A percentile compares a stretch with the other conserved stretches of the same genome.
Evolutionary conservation across 129 eudicot species (phyloP).

Genomic region (Artemisia annua): DNA sequence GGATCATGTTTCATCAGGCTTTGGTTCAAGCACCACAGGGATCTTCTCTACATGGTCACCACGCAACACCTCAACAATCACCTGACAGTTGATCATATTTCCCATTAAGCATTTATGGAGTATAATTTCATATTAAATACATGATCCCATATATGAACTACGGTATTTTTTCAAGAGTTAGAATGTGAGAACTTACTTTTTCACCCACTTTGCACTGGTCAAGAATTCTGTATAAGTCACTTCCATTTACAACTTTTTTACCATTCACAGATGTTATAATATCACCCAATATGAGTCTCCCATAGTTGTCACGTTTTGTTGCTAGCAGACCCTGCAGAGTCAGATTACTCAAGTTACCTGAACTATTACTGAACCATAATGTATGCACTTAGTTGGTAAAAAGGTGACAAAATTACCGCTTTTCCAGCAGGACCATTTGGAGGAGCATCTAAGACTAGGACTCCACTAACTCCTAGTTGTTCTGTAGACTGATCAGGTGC

Average conservation of each 20-base stretch:
- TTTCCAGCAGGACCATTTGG: constrained; percentile 88
- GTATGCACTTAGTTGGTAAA: constrained; percentile 11
- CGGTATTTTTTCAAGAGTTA: not conserved
- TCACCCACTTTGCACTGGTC: constrained; percentile 95
- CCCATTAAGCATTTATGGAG: not conserved
- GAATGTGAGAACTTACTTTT: constrained; percentile 36
- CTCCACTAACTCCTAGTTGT: constrained; percentile 90
- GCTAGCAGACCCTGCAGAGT: constrained; percentile 65
- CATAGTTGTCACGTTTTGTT: constrained; percentile 79
- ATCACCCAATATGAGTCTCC: constrained; percentile 77
- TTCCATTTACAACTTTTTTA: constrained; percentile 69
- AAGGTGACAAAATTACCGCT: constrained; percentile 55
- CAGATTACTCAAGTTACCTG: not conserved
- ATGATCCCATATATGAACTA: not conserved
- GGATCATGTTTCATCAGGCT: constrained; percentile 63
- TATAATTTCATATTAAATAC: not conserved
- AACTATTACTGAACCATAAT: not conserved
- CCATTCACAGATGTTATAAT: constrained; percentile 88
- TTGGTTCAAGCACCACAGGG: constrained; percentile 84
- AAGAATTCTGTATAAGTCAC: constrained; percentile 83
- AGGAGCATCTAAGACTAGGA: constrained; percentile 90
- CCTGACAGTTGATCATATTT: constrained; percentile 21
- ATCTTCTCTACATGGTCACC: constrained; percentile 82
- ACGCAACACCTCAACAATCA: constrained; percentile 79
- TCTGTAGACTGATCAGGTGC: constrained; percentile 93